phyloP scores from a whole-genome alignment of 441 rosid species.

The Sinapis alba region DNA sequence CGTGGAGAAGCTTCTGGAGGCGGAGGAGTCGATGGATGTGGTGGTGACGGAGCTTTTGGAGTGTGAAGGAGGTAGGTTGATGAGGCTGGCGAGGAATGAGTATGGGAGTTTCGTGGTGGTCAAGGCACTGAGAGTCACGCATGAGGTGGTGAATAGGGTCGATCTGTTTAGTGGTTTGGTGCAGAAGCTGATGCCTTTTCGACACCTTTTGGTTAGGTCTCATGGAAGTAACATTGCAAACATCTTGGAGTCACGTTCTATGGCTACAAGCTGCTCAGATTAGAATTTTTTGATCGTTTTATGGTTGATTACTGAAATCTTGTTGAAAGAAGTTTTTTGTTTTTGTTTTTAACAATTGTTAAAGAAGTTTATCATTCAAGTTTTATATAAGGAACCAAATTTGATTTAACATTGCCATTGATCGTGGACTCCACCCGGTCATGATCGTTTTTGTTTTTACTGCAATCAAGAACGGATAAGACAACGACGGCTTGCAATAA shows the following conservation, averaged over 20 bases:
- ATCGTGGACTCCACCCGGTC: not conserved
- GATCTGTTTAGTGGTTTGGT: not conserved
- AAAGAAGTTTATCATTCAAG: not conserved
- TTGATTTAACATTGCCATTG: not conserved
- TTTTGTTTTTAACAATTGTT: not conserved
- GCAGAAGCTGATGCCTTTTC: conserved; percentile 14
- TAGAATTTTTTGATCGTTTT: not conserved
- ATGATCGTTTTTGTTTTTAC: not conserved
- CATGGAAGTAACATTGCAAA: conserved; percentile 7
- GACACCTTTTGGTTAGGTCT: not conserved
- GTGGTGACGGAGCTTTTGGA: conserved; percentile 16
- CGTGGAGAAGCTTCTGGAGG: conserved; percentile 17
- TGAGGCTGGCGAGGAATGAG: conserved; percentile 21
- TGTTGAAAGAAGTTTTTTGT: not conserved
- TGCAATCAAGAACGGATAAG: not conserved
- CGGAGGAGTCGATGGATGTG: not conserved
- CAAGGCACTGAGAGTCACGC: conserved; percentile 10
- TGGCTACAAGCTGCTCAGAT: not conserved
- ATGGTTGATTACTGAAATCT: not conserved
- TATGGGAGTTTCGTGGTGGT: conserved; percentile 22
- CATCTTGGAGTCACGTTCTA: conserved; percentile 11
- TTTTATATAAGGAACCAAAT: not conserved
- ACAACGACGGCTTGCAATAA: no score
- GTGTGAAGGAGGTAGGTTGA: not conserved
- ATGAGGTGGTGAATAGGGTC: not conserved